These are phyloP conservation scores for Millerozyma acaciae DNA, from an alignment of 805 yeast genomes.

Conservation along the genomic window DNA sequence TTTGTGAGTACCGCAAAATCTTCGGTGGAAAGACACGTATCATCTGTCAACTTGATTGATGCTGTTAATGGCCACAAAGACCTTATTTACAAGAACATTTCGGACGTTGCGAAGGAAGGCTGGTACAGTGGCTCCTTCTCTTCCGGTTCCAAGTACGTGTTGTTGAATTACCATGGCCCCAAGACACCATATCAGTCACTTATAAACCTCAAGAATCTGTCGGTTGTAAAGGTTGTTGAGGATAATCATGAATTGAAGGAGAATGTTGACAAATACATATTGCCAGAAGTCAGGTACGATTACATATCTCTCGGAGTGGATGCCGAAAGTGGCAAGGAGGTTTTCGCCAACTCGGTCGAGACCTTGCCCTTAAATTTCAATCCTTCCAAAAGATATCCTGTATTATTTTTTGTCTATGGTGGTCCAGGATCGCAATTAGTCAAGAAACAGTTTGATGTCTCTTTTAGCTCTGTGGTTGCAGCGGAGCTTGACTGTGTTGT, in stretches of 20 bases:
- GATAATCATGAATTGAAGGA: conserved; percentile 42
- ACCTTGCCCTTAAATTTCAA: conserved; percentile 75
- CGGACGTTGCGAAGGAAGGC: conserved; percentile 44
- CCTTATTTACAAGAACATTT: conserved; percentile 44
- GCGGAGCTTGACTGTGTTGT: conserved; percentile 79
- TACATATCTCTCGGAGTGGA: conserved; percentile 51
- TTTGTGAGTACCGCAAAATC: conserved; percentile 74
- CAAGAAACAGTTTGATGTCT: conserved; percentile 51
- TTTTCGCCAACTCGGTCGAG: conserved; percentile 64
- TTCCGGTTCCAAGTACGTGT: conserved; percentile 67
- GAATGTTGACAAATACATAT: conserved; percentile 39
- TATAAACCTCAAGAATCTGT: conserved; percentile 36
- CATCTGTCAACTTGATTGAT: conserved; percentile 54
- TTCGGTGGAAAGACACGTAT: conserved; percentile 80
- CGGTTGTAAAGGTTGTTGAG: conserved; percentile 40
- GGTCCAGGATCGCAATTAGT: conserved; percentile 95
- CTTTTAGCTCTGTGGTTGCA: conserved; percentile 73
- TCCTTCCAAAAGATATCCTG: conserved; percentile 64
- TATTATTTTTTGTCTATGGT: conserved; percentile 86
- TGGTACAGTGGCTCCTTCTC: conserved; percentile 75
- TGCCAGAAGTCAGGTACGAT: conserved; percentile 57
- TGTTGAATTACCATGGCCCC: conserved; percentile 77
- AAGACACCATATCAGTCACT: conserved; percentile 74
- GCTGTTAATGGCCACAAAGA: conserved; percentile 24
- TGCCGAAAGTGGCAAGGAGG: conserved; percentile 41